Evolutionary conservation across 1,284 basidiomycete genomes (phyloP), one percentile per base, ranked within the genome.

Genomic region (Fomitopsis pinicola): DNA sequence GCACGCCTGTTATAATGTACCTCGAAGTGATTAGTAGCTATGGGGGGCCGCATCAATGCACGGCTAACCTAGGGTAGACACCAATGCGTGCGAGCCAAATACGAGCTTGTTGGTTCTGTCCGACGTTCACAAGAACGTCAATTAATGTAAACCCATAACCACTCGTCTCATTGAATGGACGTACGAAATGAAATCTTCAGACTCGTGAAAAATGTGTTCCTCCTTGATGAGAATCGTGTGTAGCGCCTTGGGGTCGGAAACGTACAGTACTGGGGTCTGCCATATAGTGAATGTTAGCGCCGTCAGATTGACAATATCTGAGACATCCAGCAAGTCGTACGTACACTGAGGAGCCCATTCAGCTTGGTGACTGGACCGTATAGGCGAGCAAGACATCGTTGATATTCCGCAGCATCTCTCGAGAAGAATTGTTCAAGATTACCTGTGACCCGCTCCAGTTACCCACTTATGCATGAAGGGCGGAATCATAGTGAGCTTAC

Each of bases 151-250:
- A 40, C 5, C 35, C 5, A 40, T 1, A 40, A 14, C 38, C 9
- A 40, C 5, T 40, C 5, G 9, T 40, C 6, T 40, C 38, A 8
- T 15, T 40, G 3, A 15, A 40, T 40, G 38, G 45, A 22, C 50
- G 36, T 26, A 61, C 55, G n/a, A 48, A 42, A 48, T 30, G 36
- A 62, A 55, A 14, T 58, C 57, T n/a, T 45, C 14, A 5, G 22
- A 14, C 17, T 74, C 71, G 26, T 70, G 69, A 57, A 70, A 76
- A 28, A 67, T 59, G 26, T 71, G 62, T 55, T 71, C 69, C 12
- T 76, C 75, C 59, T 73, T 76, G 40, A 73, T 63, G 40, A 76
- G 52, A 6, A 77, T 68, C 38, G 64, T 63, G 40, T 72, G 68
- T 55, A 75, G 60, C 0, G 73, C 73, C 42, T 62, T 64, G 4